phyloP scores from a whole-genome alignment of 495 filamentous ascomycete species.

The Pyronema omphalodes region DNA sequence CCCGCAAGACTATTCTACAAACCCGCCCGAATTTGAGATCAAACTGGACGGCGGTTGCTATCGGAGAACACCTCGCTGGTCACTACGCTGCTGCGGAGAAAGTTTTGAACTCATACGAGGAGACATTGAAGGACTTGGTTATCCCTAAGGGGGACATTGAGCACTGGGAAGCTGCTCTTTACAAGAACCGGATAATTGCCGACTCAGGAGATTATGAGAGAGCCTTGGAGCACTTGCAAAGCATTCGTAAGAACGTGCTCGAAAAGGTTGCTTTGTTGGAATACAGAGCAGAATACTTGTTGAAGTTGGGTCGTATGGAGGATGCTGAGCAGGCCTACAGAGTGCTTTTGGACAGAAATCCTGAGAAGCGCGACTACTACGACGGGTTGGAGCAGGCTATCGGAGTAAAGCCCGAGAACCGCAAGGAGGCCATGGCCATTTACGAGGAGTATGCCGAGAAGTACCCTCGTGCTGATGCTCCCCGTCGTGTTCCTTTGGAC shows the following conservation, averaged over 20 bases:
- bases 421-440: slow-evolving; percentile 39
- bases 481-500: slow-evolving; percentile 70
- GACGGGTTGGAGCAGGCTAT: slow-evolving; percentile 50
- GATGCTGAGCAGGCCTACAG: slow-evolving; percentile 72
- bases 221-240: slow-evolving; percentile 74
- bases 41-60: slow-evolving; percentile 91
- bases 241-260: slow-evolving; percentile 51
- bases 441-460: slow-evolving; percentile 71
- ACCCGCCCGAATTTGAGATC: slow-evolving; percentile 57
- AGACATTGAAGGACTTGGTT: slow-evolving; percentile 49
- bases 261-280: slow-evolving; percentile 86
- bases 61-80: slow-evolving; percentile 78
- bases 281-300: slow-evolving; percentile 64
- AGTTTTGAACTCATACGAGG: slow-evolving; percentile 77
- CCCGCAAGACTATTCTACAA: slow-evolving; percentile 66
- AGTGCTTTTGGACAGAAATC: slow-evolving; percentile 63
- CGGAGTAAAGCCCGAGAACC: slow-evolving; percentile 42
- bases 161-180: slow-evolving; percentile 86
- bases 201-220: slow-evolving; percentile 60
- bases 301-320: slow-evolving; percentile 54
- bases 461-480: slow-evolving; percentile 65
- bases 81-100: slow-evolving; percentile 74
- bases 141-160: slow-evolving; percentile 67
- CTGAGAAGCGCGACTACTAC: slow-evolving; percentile 77
- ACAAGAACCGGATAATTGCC: slow-evolving; percentile 89